These are phyloP conservation scores for Barbarea vulgaris DNA, from an alignment of 345 rosid species.

Conservation along the genomic window DNA sequence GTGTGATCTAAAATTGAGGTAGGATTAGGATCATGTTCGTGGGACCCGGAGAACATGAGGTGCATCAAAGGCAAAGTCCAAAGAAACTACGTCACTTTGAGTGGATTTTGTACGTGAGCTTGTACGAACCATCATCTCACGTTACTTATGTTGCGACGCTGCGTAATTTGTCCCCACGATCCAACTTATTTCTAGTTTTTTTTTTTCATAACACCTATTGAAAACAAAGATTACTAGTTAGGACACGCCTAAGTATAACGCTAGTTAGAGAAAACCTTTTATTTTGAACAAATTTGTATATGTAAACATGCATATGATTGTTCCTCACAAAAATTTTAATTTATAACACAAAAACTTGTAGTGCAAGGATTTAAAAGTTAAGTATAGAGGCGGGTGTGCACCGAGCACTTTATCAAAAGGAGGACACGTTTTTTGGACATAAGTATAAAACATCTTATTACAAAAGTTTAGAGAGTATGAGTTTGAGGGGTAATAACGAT, in stretches of 20 bases:
- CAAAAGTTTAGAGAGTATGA: neutral
- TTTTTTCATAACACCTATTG: neutral
- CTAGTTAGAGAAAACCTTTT: neutral
- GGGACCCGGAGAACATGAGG: slow-evolving; percentile 30
- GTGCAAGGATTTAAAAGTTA: neutral
- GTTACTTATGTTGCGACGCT: slow-evolving; percentile 20
- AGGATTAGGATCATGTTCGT: neutral
- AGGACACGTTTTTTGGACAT: neutral
- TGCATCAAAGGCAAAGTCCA: slow-evolving; percentile 40
- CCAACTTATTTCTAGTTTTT: neutral
- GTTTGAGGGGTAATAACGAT: neutral
- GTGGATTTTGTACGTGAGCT: slow-evolving; percentile 38
- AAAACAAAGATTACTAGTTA: neutral
- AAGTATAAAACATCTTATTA: neutral
- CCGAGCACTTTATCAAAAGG: neutral
- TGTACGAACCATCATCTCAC: slow-evolving; percentile 34
- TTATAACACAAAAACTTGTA: neutral
- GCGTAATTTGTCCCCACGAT: slow-evolving; percentile 12
- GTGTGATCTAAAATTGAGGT: neutral
- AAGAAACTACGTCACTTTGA: slow-evolving; percentile 37
- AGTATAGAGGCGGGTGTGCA: neutral
- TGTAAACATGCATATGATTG: neutral
- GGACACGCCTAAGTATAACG: neutral
- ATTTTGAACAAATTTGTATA: neutral
- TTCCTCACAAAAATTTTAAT: neutral